Evolutionary conservation across 2,329 filamentous ascomycete species (phyloP).

Genomic region (Aspergillus ustus): DNA sequence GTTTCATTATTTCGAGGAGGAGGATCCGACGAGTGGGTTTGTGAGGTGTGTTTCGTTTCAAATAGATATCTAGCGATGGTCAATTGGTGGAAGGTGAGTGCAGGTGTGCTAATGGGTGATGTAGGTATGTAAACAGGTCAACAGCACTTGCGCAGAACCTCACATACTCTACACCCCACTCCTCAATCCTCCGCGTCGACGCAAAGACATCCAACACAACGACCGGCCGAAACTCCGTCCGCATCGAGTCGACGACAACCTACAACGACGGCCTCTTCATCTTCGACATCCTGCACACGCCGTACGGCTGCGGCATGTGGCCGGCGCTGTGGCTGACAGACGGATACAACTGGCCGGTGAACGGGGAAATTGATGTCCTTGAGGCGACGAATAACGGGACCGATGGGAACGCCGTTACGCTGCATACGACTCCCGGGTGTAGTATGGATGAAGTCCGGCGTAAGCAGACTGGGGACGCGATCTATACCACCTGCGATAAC

Average conservation of each 20-base stretch:
- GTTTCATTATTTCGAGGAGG: constrained; percentile 51
- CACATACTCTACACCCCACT: constrained; percentile 60
- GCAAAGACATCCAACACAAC: constrained; percentile 62
- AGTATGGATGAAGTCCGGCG: constrained; percentile 60
- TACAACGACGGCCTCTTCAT: constrained; percentile 70
- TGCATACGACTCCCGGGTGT: constrained; percentile 62
- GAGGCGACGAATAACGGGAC: constrained; percentile 61
- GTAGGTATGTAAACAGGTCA: constrained; percentile 46
- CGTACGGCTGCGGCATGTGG: constrained; percentile 68
- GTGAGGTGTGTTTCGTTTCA: constrained; percentile 57
- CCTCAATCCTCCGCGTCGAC: constrained; percentile 65
- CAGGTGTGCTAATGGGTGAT: neutral
- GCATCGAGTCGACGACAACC: constrained; percentile 63
- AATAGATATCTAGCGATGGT: neutral
- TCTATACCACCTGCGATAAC: constrained; percentile 57
- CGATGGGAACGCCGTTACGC: constrained; percentile 62
- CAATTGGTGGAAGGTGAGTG: too few relatives aligned
- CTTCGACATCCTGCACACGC: constrained; percentile 68
- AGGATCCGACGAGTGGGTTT: constrained; percentile 52
- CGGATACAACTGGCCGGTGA: constrained; percentile 62
- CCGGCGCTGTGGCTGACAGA: constrained; percentile 70
- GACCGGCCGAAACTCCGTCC: constrained; percentile 66
- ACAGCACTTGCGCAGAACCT: constrained; percentile 56
- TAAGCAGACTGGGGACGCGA: constrained; percentile 54
- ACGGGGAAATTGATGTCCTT: constrained; percentile 69